Percentiles rank a stretch among this genome's conserved stretches.
Evolutionary conservation across 768 basidiomycete genomes (phyloP).

Genomic region (Lentinus brumalis): DNA sequence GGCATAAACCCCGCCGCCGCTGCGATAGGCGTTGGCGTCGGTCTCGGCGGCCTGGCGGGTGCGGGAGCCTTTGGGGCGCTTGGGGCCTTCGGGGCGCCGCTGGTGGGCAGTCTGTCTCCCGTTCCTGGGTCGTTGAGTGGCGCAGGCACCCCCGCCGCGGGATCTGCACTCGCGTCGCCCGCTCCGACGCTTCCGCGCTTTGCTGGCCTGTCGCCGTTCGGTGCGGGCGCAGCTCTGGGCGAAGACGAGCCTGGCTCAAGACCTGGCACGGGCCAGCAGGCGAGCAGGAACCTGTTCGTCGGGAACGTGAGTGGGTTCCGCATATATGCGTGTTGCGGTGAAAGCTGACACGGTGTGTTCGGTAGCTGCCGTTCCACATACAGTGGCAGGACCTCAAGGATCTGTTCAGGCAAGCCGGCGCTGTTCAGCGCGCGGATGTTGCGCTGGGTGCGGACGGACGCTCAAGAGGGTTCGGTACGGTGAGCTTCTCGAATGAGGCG

Average conservation of each 20-base stretch:
- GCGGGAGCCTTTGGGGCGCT: conserved; percentile 1
- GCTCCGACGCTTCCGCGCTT: conserved; percentile 15
- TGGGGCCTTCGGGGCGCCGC: conserved; percentile 12
- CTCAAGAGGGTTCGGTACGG: conserved; percentile 91
- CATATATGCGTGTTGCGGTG: background rate
- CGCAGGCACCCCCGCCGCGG: conserved; percentile 5
- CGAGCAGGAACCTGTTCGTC: conserved; percentile 72
- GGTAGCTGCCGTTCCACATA: conserved; percentile 85
- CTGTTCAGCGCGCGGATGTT: conserved; percentile 89
- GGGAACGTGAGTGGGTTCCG: conserved; percentile 68
- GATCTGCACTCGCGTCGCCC: conserved; percentile 13
- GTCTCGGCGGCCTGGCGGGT: conserved; percentile 24
- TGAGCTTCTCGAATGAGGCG: conserved; percentile 77
- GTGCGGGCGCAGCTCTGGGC: background rate
- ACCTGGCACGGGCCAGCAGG: conserved; percentile 11
- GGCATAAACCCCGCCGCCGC: background rate
- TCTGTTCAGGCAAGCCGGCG: conserved; percentile 88
- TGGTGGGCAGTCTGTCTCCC: conserved; percentile 8
- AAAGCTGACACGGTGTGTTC: background rate
- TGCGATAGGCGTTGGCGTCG: conserved; percentile 7
- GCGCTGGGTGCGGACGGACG: conserved; percentile 82
- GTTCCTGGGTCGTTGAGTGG: conserved; percentile 5
- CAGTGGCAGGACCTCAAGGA: conserved; percentile 99
- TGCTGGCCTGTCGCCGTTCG: conserved; percentile 10
- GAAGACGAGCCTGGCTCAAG: conserved; percentile 9